Conservation (phyloP, 2,329 filamentous ascomycete species). For the Hymenoscyphus scutula region DNA sequence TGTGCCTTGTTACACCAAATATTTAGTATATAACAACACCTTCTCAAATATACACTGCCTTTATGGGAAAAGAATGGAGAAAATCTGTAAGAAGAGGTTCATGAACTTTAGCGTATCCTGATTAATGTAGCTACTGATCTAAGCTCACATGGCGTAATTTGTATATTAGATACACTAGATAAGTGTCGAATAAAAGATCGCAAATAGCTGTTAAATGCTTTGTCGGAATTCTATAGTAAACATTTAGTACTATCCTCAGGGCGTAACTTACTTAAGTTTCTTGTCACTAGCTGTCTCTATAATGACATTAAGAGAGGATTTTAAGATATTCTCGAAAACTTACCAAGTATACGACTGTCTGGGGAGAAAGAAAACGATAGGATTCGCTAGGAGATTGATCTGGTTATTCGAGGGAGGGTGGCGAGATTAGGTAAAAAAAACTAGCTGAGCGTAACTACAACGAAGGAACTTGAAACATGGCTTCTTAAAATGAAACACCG, state of each 20-base stretch:
- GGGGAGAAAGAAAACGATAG: conserved; percentile 39
- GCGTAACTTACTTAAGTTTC: conserved; percentile 33
- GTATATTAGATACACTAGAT: conserved; percentile 43
- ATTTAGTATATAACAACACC: conserved; percentile 33
- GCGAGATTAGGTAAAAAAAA: conserved; percentile 8
- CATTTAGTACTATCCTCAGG: not conserved
- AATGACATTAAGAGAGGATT: conserved; percentile 34
- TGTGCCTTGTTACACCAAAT: conserved; percentile 44
- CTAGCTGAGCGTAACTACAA: not conserved
- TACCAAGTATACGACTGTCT: conserved; percentile 37
- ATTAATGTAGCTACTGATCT: conserved; percentile 30
- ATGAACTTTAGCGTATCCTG: conserved; percentile 39
- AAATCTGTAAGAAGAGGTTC: conserved; percentile 26
- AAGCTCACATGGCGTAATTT: conserved; percentile 33
- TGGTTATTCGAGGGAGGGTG: conserved; percentile 32
- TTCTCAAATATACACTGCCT: conserved; percentile 38
- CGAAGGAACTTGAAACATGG: not conserved
- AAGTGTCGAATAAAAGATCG: conserved; percentile 37
- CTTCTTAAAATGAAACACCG: conserved; percentile 13
- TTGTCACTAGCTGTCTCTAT: conserved; percentile 40
- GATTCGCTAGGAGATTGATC: conserved; percentile 39
- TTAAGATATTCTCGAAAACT: conserved; percentile 16
- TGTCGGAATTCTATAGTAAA: conserved; percentile 13
- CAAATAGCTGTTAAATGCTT: conserved; percentile 22
- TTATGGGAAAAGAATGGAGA: conserved; percentile 31